phyloP scores from a whole-genome alignment of 257 asterid genomes.

The Jacaranda mimosifolia region DNA sequence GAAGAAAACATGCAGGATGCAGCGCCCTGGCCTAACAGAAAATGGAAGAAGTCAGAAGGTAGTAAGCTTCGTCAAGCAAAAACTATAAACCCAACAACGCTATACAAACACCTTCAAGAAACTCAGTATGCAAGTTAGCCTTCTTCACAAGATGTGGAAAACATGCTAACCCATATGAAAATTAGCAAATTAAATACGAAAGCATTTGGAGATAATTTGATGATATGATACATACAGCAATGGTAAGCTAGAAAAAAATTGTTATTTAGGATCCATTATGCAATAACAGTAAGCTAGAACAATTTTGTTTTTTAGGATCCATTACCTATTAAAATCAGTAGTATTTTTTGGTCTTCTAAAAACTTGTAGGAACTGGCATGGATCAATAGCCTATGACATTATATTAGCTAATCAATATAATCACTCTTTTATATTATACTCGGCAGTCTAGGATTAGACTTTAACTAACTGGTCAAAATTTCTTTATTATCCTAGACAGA shows the following conservation, averaged over 20 bases:
- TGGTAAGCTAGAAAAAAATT: too few relatives aligned
- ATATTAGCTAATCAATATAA: background rate
- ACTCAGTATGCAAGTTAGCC: background rate
- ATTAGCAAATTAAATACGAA: background rate
- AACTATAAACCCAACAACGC: background rate
- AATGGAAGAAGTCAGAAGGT: background rate
- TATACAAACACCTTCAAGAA: constrained; percentile 7
- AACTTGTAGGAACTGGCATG: background rate
- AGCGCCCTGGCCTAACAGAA: background rate
- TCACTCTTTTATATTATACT: background rate
- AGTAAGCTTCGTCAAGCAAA: constrained; percentile 5
- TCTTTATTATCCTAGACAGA: background rate
- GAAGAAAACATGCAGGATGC: background rate
- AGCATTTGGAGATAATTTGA: background rate
- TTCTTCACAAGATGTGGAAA: background rate
- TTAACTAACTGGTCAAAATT: constrained; percentile 1
- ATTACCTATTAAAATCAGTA: background rate
- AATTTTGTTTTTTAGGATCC: background rate
- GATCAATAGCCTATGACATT: background rate
- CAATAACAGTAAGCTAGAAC: background rate
- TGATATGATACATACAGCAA: too few relatives aligned
- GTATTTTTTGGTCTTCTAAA: constrained; percentile 13
- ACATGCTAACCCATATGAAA: background rate
- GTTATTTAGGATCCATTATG: too few relatives aligned
- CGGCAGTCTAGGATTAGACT: background rate